These are phyloP conservation scores for Phytopythium sindhum DNA, from an alignment of 352 stramenopile species.

Conservation along the genomic window DNA sequence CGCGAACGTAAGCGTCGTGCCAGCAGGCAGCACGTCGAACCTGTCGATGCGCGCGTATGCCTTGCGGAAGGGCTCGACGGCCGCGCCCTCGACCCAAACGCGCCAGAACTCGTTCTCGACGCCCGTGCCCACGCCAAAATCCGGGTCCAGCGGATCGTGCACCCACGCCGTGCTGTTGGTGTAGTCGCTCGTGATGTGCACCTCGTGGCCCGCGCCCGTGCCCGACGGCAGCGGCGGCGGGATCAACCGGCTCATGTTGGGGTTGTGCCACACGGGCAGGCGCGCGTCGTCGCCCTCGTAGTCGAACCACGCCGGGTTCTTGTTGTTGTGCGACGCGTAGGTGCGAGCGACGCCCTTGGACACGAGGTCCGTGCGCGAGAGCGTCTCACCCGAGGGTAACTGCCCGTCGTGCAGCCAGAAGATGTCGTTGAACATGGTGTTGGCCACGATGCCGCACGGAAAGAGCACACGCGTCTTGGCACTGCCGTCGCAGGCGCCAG, in stretches of 20 bases:
- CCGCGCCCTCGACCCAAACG: conserved; percentile 67
- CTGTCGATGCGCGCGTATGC: conserved; percentile 57
- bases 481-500: conserved; percentile 26
- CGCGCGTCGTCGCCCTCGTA: conserved; percentile 28
- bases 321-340: conserved; percentile 53
- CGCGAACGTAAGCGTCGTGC: conserved; percentile 63
- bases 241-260: conserved; percentile 74
- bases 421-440: conserved; percentile 86
- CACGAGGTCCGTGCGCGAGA: conserved; percentile 37
- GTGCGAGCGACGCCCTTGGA: conserved; percentile 39
- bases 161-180: conserved; percentile 79
- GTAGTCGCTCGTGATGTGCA: conserved; percentile 55
- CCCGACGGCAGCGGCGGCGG: conserved; percentile 18
- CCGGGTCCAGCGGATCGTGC: conserved; percentile 39
- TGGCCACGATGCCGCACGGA: conserved; percentile 71
- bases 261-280: conserved; percentile 67
- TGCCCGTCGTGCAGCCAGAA: conserved; percentile 70
- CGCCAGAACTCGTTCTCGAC: conserved; percentile 77
- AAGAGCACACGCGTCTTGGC: conserved; percentile 42
- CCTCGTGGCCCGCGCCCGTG: conserved; percentile 1
- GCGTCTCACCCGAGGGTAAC: conserved; percentile 37
- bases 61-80: conserved; percentile 64
- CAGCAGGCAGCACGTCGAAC: conserved; percentile 31
- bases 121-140: conserved; percentile 39
- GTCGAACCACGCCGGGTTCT: conserved; percentile 49